Percentiles rank a stretch among this genome's conserved stretches.
Conservation (phyloP, 208 protist species). For the Trypanosoma mega region DNA sequence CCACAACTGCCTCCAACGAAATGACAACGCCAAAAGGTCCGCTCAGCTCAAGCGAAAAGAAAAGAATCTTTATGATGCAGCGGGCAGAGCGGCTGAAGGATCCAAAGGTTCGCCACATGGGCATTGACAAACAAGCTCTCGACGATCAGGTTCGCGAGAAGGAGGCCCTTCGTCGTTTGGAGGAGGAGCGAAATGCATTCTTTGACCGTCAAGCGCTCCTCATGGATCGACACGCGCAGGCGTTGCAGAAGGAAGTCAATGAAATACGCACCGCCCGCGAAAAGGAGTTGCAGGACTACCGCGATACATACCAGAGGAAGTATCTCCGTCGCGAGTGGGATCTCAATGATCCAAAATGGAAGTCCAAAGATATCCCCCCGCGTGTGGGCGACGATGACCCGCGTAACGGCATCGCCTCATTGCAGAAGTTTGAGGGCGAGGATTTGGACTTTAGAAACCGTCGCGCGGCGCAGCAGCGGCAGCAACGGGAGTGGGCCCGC, state of each 20-base stretch:
- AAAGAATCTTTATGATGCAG: constrained; percentile 84
- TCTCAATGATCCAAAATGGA: constrained; percentile 85
- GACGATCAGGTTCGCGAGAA: constrained; percentile 92
- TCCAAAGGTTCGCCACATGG: constrained; percentile 90
- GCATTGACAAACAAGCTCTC: constrained; percentile 88
- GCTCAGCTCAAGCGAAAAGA: constrained; percentile 45
- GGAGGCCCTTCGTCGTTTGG: constrained; percentile 68
- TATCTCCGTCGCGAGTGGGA: constrained; percentile 86
- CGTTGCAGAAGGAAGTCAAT: constrained; percentile 88
- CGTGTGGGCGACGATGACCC: constrained; percentile 90
- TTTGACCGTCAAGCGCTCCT: constrained; percentile 88
- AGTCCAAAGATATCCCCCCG: constrained; percentile 79
- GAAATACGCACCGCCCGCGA: constrained; percentile 69
- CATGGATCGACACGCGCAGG: constrained; percentile 85
- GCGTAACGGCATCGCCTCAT: constrained; percentile 69
- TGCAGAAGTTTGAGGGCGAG: constrained; percentile 93
- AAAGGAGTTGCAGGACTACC: constrained; percentile 84
- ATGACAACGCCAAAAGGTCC: constrained; percentile 1
- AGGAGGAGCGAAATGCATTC: constrained; percentile 86
- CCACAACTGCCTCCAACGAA: neutral
- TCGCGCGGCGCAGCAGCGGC: constrained; percentile 68
- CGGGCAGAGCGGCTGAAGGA: constrained; percentile 88
- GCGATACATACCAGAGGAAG: constrained; percentile 86
- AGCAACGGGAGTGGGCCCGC: constrained; percentile 83
- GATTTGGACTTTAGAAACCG: constrained; percentile 81